Conservation (phyloP, 75 land plant genomes). For the Selaginella tamariscina region DNA sequence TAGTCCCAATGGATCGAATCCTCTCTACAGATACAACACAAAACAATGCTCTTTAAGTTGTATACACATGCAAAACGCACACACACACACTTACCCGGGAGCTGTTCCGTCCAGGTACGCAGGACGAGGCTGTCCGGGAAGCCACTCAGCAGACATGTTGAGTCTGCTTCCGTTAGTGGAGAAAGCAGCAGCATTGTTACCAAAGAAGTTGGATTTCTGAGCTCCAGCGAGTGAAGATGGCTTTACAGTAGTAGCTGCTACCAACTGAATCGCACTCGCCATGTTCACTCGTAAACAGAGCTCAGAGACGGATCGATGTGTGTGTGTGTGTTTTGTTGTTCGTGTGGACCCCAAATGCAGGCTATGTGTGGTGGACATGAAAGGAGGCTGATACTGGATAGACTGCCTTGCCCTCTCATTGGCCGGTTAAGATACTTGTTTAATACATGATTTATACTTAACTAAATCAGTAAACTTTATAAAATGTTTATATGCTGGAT, state of each 20-base stretch:
- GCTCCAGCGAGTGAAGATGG: not conserved
- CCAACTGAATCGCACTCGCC: not conserved
- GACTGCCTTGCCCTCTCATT: not conserved
- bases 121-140: slow-evolving; percentile 97
- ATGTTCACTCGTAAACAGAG: not conserved
- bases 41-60: too few species aligned
- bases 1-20: slow-evolving; percentile 85
- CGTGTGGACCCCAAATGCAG: too few species aligned
- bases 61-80: too few species aligned
- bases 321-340: not conserved
- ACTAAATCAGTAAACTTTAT: too few species aligned
- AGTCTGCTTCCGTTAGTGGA: slow-evolving; percentile 23
- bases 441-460: too few species aligned
- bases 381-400: not conserved
- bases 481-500: too few species aligned
- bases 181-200: slow-evolving; percentile 10
- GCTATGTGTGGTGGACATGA: not conserved
- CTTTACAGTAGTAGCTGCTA: not conserved
- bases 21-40: too few species aligned
- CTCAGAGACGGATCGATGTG: not conserved
- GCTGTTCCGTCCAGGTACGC: slow-evolving; percentile 89
- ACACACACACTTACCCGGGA: slow-evolving; percentile 66
- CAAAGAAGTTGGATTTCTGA: not conserved
- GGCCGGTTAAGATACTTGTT: too few species aligned
- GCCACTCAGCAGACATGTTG: slow-evolving; percentile 84